These are phyloP conservation scores for Lophiotrema nucula DNA, from an alignment of 495 filamentous ascomycete species.

Conservation along the genomic window DNA sequence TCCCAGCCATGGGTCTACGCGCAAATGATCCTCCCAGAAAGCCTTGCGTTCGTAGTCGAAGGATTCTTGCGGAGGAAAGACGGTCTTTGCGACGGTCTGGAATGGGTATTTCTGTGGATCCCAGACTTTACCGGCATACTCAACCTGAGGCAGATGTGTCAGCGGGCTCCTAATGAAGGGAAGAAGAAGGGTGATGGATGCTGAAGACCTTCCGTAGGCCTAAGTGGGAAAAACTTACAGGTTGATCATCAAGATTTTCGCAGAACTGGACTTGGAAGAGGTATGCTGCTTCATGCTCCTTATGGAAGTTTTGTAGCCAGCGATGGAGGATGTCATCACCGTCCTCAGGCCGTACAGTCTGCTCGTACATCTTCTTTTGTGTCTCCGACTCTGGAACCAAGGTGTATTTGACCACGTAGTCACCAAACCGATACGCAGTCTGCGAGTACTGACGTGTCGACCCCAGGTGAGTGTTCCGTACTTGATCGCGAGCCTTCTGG, in stretches of 20 bases:
- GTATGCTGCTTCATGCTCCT: conserved; percentile 48
- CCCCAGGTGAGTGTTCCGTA: conserved; percentile 45
- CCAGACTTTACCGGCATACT: conserved; percentile 51
- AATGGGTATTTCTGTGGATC: conserved; percentile 51
- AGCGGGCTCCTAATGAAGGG: no score
- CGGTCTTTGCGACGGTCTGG: conserved; percentile 48
- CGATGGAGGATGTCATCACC: conserved; percentile 46
- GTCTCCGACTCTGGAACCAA: conserved; percentile 46
- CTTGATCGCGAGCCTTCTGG: conserved; percentile 44
- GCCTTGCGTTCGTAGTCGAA: conserved; percentile 45
- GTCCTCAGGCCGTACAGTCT: conserved; percentile 44
- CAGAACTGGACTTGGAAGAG: conserved; percentile 48
- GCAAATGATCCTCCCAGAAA: conserved; percentile 52
- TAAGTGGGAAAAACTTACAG: conserved; percentile 4
- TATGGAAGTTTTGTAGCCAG: conserved; percentile 47
- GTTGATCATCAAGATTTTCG: conserved; percentile 50
- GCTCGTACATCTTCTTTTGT: conserved; percentile 45
- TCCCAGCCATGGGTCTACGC: conserved; percentile 48
- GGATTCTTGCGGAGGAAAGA: conserved; percentile 48
- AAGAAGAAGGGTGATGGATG: no score
- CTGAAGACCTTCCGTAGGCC: background rate
- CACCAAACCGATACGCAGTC: conserved; percentile 50
- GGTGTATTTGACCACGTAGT: conserved; percentile 51
- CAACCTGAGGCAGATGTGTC: conserved; percentile 40
- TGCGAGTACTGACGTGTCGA: conserved; percentile 51